Evolutionary conservation across 192 early-diverging fungal species (phyloP).

Genomic region (Lunasporangiospora selenospora): DNA sequence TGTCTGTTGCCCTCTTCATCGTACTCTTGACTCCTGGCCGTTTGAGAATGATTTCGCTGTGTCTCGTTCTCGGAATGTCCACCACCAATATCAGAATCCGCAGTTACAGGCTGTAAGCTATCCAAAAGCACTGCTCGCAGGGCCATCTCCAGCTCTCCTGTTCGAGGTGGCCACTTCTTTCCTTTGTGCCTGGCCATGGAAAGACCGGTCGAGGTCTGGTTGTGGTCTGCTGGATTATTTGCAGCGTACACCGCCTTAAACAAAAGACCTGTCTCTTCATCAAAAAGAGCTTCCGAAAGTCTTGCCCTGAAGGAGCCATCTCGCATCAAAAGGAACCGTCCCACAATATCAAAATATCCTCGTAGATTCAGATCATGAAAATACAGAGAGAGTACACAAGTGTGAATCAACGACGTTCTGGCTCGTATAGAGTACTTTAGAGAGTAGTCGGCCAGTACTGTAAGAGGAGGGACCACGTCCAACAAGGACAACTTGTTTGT

Average conservation of each 20-base stretch:
- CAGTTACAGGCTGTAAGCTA: constrained; percentile 23
- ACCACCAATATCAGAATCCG: too few species aligned
- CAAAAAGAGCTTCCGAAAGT: constrained; percentile 47
- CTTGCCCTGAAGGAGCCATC: constrained; percentile 52
- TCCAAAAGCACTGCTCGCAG: constrained; percentile 49
- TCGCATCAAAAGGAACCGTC: constrained; percentile 49
- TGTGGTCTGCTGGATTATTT: constrained; percentile 5
- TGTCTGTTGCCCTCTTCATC: too few species aligned
- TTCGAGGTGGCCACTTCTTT: constrained; percentile 46
- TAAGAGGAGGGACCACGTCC: constrained; percentile 38
- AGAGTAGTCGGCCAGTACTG: constrained; percentile 24
- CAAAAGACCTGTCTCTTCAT: constrained; percentile 39
- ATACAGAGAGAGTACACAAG: constrained; percentile 54
- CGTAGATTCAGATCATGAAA: constrained; percentile 53
- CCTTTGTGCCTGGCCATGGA: constrained; percentile 12
- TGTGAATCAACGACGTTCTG: constrained; percentile 44
- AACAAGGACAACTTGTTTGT: too few species aligned
- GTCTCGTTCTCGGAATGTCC: too few species aligned
- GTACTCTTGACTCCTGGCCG: too few species aligned
- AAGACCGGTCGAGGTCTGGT: not conserved
- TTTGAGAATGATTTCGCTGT: too few species aligned
- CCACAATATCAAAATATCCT: constrained; percentile 48
- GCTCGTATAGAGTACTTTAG: constrained; percentile 31
- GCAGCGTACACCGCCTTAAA: constrained; percentile 11
- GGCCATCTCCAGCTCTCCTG: constrained; percentile 42